These are phyloP conservation scores for Scalesia atractyloides DNA, from an alignment of 129 eudicot genomes.

Conservation along the genomic window DNA sequence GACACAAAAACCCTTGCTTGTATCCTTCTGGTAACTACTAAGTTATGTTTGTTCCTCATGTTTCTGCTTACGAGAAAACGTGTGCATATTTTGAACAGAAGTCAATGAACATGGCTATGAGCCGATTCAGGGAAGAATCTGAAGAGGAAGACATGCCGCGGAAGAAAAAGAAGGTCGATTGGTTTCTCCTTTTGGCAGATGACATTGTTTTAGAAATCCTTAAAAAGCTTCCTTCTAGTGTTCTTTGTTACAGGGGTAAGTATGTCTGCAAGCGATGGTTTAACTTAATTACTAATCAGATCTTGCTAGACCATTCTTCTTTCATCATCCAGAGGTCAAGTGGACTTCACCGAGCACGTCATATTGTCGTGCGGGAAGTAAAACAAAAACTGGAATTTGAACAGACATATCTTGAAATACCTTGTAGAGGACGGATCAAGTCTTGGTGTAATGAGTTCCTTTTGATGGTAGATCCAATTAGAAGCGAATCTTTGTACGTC, in stretches of 20 bases:
- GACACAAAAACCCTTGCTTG: no score
- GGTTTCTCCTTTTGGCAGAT: slow-evolving; percentile 14
- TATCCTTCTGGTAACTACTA: no score
- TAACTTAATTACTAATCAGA: slow-evolving; percentile 21
- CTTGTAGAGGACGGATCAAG: slow-evolving; percentile 26
- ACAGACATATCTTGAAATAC: slow-evolving; percentile 20
- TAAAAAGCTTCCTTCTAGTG: slow-evolving; percentile 15
- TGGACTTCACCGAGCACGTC: slow-evolving; percentile 11
- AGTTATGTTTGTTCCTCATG: no score
- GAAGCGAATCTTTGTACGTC: slow-evolving; percentile 4
- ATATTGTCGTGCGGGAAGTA: slow-evolving; percentile 20
- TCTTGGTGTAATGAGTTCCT: slow-evolving; percentile 40
- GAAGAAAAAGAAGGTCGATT: slow-evolving; percentile 16
- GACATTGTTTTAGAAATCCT: slow-evolving; percentile 26
- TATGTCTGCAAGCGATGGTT: slow-evolving; percentile 34
- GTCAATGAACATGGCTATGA: slow-evolving; percentile 12
- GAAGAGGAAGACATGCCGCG: slow-evolving; percentile 11
- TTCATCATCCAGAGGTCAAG: slow-evolving; percentile 22
- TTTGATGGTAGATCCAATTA: slow-evolving; percentile 20
- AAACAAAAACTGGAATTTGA: slow-evolving; percentile 18
- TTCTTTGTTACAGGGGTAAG: slow-evolving; percentile 23
- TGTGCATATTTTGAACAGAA: slow-evolving; percentile 7
- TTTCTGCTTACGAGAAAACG: no score
- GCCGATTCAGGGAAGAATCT: slow-evolving; percentile 4
- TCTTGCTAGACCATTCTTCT: slow-evolving; percentile 32